A percentile compares a stretch with the other conserved stretches of the same genome.
These are phyloP conservation scores for Kodamaea anthophila DNA, from an alignment of 1,139 yeast species.

Conservation along the genomic window DNA sequence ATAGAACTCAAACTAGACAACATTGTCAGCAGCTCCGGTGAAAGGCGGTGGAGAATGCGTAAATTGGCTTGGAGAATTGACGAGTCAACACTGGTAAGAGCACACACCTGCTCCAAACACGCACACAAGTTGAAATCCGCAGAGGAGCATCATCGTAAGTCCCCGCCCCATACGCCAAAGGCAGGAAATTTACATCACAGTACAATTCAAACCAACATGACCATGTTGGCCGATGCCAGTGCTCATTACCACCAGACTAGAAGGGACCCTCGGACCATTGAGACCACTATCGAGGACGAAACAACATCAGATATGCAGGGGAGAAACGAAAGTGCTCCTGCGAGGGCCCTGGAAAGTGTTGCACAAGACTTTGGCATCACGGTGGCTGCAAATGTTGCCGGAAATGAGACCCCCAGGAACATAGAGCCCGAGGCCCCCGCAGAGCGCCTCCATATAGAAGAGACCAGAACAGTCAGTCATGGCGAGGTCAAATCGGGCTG, in stretches of 20 bases:
- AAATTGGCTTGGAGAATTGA: constrained; percentile 88
- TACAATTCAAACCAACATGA: constrained; percentile 30
- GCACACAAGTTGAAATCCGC: constrained; percentile 37
- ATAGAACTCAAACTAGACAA: constrained; percentile 81
- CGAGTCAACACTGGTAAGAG: constrained; percentile 61
- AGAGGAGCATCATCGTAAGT: constrained; percentile 38
- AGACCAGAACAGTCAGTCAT: constrained; percentile 60
- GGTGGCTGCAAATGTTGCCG: constrained; percentile 1
- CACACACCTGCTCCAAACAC: constrained; percentile 55
- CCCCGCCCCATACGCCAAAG: constrained; percentile 6
- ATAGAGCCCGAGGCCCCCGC: constrained; percentile 4
- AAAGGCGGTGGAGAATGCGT: constrained; percentile 88
- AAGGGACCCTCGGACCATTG: constrained; percentile 3
- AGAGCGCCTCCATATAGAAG: constrained; percentile 54
- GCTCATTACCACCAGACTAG: constrained; percentile 5
- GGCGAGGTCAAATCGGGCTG: constrained; percentile 88
- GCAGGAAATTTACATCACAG: constrained; percentile 30
- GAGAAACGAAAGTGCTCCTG: constrained; percentile 21
- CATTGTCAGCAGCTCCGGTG: constrained; percentile 44
- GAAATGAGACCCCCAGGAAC: not conserved
- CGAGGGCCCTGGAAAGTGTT: constrained; percentile 22
- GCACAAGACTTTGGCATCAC: constrained; percentile 23
- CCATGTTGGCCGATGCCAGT: constrained; percentile 13
- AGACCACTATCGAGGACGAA: constrained; percentile 9
- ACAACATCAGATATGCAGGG: constrained; percentile 12